phyloP scores from a whole-genome alignment of 352 stramenopile species.

The Globisporangium echinulatum region DNA sequence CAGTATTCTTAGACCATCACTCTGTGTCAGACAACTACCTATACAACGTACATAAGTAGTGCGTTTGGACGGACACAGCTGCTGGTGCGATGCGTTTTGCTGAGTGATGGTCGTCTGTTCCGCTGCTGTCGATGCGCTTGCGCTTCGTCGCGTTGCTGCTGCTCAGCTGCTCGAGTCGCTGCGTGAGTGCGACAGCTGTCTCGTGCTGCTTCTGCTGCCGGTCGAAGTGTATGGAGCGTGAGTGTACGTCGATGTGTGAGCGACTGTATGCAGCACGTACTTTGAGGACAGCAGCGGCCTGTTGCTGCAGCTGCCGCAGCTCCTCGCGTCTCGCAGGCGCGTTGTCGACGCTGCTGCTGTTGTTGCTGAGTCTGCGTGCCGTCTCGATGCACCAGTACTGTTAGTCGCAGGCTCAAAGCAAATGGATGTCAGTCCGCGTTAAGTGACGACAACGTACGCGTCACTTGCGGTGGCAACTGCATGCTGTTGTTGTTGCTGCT shows the following conservation, averaged over 20 bases:
- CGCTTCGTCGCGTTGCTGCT: conserved; percentile 4
- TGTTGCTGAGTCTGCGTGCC: neutral
- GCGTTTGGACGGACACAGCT: too few species aligned
- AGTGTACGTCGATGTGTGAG: neutral
- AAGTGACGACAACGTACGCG: neutral
- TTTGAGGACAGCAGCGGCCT: conserved; percentile 20
- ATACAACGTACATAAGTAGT: neutral
- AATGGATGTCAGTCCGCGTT: too few species aligned
- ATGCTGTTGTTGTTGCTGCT: too few species aligned
- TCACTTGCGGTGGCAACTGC: neutral
- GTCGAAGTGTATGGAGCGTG: neutral
- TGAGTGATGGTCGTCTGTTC: too few species aligned
- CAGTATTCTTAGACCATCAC: neutral
- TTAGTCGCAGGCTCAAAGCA: too few species aligned
- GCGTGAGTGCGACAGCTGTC: neutral
- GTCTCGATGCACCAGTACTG: too few species aligned
- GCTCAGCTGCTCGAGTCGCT: conserved; percentile 10
- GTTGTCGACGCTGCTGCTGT: neutral
- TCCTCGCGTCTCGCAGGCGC: conserved; percentile 24
- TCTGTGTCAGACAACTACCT: too few species aligned
- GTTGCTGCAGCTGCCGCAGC: conserved; percentile 25
- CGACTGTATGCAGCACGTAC: conserved; percentile 13
- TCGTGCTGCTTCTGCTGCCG: conserved; percentile 10
- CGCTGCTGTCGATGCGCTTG: conserved; percentile 6
- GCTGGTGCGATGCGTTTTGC: neutral